A percentile compares a stretch with the other conserved stretches of the same genome.
Conservation (phyloP, 495 filamentous ascomycete genomes). For the Ramalina intermedia region DNA sequence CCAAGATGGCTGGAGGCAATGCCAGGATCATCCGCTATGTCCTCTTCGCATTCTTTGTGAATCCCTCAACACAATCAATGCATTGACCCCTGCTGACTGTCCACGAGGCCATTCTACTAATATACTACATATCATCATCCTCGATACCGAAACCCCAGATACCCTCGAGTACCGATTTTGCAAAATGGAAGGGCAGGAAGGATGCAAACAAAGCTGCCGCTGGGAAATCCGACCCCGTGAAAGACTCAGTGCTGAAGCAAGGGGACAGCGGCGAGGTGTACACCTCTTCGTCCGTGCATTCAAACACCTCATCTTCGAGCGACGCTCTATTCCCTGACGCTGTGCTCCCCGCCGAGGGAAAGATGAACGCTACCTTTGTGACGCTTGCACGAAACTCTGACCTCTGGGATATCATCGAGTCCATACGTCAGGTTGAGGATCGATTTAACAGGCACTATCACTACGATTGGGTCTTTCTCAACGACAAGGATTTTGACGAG, state of each 20-base stretch:
- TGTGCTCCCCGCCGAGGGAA: conserved; percentile 41
- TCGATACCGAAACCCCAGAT: conserved; percentile 29
- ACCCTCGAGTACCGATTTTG: conserved; percentile 10
- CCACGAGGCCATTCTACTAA: conserved; percentile 49
- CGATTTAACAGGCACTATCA: conserved; percentile 91
- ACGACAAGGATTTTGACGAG: conserved; percentile 84
- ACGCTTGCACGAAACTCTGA: conserved; percentile 86
- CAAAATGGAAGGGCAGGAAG: conserved; percentile 15
- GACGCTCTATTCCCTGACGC: conserved; percentile 11
- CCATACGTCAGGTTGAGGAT: conserved; percentile 90
- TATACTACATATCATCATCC: conserved; percentile 71
- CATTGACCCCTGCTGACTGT: conserved; percentile 2
- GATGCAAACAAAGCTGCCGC: conserved; percentile 5
- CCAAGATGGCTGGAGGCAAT: conserved; percentile 50
- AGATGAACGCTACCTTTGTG: conserved; percentile 93
- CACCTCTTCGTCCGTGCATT: not conserved
- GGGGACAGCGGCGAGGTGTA: too few species aligned
- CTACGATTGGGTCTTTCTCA: conserved; percentile 99
- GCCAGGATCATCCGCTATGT: conserved; percentile 76
- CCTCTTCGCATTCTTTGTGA: conserved; percentile 71
- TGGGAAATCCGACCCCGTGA: not conserved
- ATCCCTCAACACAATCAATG: conserved; percentile 17
- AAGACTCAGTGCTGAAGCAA: too few species aligned
- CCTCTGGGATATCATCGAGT: conserved; percentile 89
- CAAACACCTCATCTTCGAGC: not conserved